Base-by-base conservation (phyloP, 2,329 filamentous ascomycete genomes). In the Ophiocordyceps polyrhachis-furcata region DNA sequence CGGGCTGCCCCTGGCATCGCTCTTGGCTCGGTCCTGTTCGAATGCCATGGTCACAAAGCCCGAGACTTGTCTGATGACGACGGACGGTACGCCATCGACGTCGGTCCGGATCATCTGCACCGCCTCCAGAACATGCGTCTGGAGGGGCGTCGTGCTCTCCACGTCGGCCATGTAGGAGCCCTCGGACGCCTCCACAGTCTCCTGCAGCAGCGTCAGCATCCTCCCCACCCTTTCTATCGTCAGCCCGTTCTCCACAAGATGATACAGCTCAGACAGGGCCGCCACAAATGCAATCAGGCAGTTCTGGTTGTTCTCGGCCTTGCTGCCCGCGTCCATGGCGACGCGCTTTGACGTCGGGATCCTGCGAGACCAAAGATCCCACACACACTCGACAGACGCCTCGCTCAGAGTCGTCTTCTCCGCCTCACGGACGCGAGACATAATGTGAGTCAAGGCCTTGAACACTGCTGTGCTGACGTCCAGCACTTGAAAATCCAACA, bases 211-310 rank as follows among this genome's bases (percentile, higher is more conserved):
- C 3, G 65, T 65, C 1, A 93, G 69, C 59, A 93, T 81, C n/a
- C 69, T 71, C 38, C 70, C 65, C 9, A 87, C 74, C 42, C 74
- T 71, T 3, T 76, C 68, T 0, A 74, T 65, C 11, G 72, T 71
- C 19, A 94, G 64, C 15, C 76, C 71, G 8, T 68, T 62, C 47
- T 80, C 71, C 42, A 86, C 75, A 5, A 95, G 71, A 1, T 76
- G 73, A 55, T 94, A 93, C 1, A 96, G 70, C 52, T 91, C 80
- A 46, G 77, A 69, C 38, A 91, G 73, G 1, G 82, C 73, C 20
- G 79, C 72, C 1, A 91, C 74, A 62, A 94, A 95, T n/a, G 87
- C 83, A 28, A 84, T 65, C n/a, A 89, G 73, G 12, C 84, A 87
- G 46, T 80, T 79, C 56, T 94, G 85, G 51, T 91, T 93, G 49